phyloP scores from a whole-genome alignment of 495 filamentous ascomycete genomes.

The Penicillium herquei region DNA sequence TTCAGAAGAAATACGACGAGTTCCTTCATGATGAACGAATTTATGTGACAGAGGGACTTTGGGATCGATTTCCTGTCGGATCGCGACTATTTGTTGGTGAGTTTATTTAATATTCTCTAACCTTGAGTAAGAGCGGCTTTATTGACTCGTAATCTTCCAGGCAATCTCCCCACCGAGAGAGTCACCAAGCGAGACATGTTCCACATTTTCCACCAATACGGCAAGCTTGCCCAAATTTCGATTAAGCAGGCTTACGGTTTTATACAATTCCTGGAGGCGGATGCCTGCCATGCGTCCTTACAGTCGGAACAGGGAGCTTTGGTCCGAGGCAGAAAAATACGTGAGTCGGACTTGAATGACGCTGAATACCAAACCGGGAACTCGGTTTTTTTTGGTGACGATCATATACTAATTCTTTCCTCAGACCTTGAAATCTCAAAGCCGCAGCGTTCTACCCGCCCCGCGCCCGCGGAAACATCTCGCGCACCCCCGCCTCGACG shows the following conservation, averaged over 20 bases:
- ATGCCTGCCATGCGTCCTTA: constrained; percentile 70
- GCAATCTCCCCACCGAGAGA: constrained; percentile 88
- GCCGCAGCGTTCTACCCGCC: constrained; percentile 72
- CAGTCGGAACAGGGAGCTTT: constrained; percentile 72
- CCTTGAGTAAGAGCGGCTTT: background rate
- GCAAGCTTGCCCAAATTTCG: constrained; percentile 88
- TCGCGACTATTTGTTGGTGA: constrained; percentile 91
- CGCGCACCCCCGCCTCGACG: constrained; percentile 47
- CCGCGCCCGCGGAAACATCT: constrained; percentile 38
- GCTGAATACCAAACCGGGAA: no score
- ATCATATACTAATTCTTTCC: constrained; percentile 3
- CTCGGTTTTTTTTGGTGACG: no score
- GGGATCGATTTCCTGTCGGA: constrained; percentile 86
- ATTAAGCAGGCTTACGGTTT: constrained; percentile 98
- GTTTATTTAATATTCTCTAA: constrained; percentile 25
- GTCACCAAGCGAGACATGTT: constrained; percentile 94
- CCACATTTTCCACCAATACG: constrained; percentile 81
- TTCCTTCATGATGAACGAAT: constrained; percentile 77
- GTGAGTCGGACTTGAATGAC: constrained; percentile 55
- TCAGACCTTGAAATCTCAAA: constrained; percentile 93
- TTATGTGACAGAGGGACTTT: constrained; percentile 84
- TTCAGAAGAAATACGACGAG: constrained; percentile 74
- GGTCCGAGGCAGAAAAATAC: constrained; percentile 82
- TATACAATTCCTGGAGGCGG: constrained; percentile 82
- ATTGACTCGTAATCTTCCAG: constrained; percentile 45